phyloP scores from a whole-genome alignment of 2,329 filamentous ascomycete genomes.

The Teratosphaeriaceae sp. region DNA sequence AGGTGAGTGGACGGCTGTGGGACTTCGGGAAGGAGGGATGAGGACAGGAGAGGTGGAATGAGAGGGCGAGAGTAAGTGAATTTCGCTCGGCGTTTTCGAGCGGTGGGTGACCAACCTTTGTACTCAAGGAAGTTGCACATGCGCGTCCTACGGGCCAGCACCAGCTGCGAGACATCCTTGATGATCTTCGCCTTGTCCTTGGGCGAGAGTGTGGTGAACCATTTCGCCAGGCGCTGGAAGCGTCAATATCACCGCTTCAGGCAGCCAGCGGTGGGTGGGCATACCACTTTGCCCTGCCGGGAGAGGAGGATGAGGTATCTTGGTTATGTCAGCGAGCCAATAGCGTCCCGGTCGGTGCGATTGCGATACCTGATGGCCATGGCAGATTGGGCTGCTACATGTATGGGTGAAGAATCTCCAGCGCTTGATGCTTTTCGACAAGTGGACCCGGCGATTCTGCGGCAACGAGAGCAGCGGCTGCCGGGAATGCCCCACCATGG shows the following conservation, averaged over 20 bases:
- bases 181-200: constrained; percentile 99
- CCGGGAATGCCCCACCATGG: neutral
- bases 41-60: too few relatives aligned
- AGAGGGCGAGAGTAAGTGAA: too few relatives aligned
- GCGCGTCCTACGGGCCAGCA: constrained; percentile 87
- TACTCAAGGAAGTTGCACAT: constrained; percentile 99
- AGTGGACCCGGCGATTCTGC: neutral
- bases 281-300: constrained; percentile 97
- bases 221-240: constrained; percentile 87
- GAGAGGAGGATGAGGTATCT: constrained; percentile 98
- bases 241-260: constrained; percentile 4
- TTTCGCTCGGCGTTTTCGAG: too few relatives aligned
- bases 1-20: too few relatives aligned
- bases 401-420: too few relatives aligned
- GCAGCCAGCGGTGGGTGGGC: constrained; percentile 35
- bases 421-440: neutral
- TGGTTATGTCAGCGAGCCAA: constrained; percentile 13
- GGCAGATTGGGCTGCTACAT: too few relatives aligned
- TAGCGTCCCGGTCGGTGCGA: neutral
- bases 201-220: constrained; percentile 96
- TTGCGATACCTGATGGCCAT: constrained; percentile 50
- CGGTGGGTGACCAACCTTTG: constrained; percentile 60
- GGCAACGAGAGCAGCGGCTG: neutral
- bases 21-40: too few relatives aligned
- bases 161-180: constrained; percentile 97